Percentiles rank a stretch among this genome's conserved stretches.
phyloP scores from a whole-genome alignment of 2,329 filamentous ascomycete genomes.

The Microascus cirrosus region DNA sequence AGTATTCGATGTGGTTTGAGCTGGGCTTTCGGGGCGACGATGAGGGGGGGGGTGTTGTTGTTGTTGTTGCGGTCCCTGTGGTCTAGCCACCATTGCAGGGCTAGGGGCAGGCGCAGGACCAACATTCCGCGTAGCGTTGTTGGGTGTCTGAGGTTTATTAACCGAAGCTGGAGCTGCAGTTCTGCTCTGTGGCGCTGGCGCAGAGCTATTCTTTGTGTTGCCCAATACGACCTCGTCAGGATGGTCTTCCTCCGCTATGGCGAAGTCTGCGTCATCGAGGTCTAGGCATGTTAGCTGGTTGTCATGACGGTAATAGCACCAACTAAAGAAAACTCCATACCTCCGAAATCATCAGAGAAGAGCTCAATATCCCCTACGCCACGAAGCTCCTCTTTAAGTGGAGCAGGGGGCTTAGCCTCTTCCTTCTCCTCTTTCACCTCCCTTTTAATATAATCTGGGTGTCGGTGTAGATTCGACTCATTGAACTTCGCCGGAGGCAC shows the following conservation, averaged over 20 bases:
- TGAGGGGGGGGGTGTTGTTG: background rate
- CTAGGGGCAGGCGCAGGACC: background rate
- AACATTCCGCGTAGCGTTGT: slow-evolving; percentile 10
- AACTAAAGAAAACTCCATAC: slow-evolving; percentile 8
- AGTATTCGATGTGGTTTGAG: slow-evolving; percentile 3
- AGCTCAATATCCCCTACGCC: background rate
- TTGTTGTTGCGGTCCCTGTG: background rate
- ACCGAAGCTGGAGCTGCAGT: slow-evolving; percentile 9
- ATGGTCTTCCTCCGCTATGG: slow-evolving; percentile 55
- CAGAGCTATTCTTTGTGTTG: slow-evolving; percentile 9
- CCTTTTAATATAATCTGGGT: slow-evolving; percentile 62
- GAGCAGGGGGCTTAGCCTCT: background rate
- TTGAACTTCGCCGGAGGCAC: slow-evolving; percentile 61
- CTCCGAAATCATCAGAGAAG: slow-evolving; percentile 13
- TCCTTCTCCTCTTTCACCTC: slow-evolving; percentile 21
- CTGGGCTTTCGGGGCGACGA: background rate
- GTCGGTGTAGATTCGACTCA: slow-evolving; percentile 68
- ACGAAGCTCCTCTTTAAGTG: background rate
- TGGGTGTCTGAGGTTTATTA: slow-evolving; percentile 19
- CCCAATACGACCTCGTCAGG: slow-evolving; percentile 58
- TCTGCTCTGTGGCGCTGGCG: slow-evolving; percentile 11
- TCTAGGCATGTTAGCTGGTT: slow-evolving; percentile 24
- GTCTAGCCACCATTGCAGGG: background rate
- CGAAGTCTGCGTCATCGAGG: slow-evolving; percentile 69
- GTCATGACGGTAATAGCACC: background rate